phyloP scores from a whole-genome alignment of 345 rosid species.

The Lumnitzera littorea region DNA sequence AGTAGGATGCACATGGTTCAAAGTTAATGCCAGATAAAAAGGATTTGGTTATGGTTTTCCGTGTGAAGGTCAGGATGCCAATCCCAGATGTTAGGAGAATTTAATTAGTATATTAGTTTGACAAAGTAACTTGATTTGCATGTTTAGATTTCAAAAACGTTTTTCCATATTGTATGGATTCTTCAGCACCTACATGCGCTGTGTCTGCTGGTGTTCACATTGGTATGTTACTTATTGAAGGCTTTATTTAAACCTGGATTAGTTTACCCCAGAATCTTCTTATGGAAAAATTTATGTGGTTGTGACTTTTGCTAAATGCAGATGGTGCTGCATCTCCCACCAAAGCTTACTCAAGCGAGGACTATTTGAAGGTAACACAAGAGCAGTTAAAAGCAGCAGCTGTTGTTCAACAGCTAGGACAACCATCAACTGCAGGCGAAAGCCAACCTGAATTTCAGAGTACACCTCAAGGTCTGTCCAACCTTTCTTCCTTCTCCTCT shows the following conservation, averaged over 20 bases:
- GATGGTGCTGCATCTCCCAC: constrained; percentile 49
- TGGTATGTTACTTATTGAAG: too few relatives aligned
- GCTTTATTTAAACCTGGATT: neutral
- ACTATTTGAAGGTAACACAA: constrained; percentile 68
- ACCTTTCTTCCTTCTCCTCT: neutral
- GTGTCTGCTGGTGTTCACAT: too few relatives aligned
- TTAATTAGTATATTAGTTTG: too few relatives aligned
- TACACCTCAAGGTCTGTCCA: constrained; percentile 14
- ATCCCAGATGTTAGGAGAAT: too few relatives aligned
- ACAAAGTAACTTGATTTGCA: too few relatives aligned
- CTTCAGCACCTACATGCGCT: too few relatives aligned
- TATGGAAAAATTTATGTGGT: neutral
- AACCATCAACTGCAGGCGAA: constrained; percentile 21
- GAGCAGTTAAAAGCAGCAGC: constrained; percentile 77
- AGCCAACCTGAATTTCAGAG: constrained; percentile 27
- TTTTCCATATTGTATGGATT: too few relatives aligned
- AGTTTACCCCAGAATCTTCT: neutral
- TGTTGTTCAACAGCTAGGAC: constrained; percentile 24
- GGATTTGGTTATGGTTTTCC: too few relatives aligned
- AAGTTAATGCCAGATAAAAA: too few relatives aligned
- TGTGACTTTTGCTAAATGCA: constrained; percentile 16
- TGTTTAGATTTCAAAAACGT: too few relatives aligned
- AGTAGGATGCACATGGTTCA: too few relatives aligned
- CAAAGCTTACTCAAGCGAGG: constrained; percentile 65
- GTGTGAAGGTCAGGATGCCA: too few relatives aligned